These are phyloP conservation scores for Aspergillus indologenus DNA, from an alignment of 495 filamentous ascomycete species.

Conservation along the genomic window DNA sequence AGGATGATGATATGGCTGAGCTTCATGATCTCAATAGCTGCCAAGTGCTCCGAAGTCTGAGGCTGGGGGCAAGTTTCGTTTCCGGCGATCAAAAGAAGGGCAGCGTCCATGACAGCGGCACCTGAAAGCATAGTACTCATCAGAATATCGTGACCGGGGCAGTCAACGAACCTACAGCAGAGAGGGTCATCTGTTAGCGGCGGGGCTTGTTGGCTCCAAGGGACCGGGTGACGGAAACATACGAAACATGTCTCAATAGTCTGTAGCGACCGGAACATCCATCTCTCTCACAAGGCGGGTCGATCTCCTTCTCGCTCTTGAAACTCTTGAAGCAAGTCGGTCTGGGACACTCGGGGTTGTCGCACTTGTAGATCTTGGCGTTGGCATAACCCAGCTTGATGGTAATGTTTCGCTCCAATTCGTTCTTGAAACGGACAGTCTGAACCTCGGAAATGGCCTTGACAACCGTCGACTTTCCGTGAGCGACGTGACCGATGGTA, in stretches of 20 bases:
- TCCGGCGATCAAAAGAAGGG: conserved; percentile 91
- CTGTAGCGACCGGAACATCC: conserved; percentile 83
- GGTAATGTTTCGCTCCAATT: conserved; percentile 96
- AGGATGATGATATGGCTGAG: conserved; percentile 97
- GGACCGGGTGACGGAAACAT: conserved; percentile 35
- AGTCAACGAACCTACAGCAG: conserved; percentile 74
- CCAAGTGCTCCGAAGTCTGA: conserved; percentile 98
- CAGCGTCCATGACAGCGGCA: conserved; percentile 98
- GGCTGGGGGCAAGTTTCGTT: conserved; percentile 99
- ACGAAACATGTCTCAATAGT: conserved; percentile 85
- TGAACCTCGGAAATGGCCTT: conserved; percentile 99
- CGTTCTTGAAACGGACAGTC: conserved; percentile 99
- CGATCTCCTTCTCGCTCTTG: conserved; percentile 97
- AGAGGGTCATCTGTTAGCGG: neutral
- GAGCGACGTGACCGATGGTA: conserved; percentile 97
- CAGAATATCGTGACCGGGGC: conserved; percentile 99
- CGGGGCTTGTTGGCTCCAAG: neutral
- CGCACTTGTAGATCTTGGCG: conserved; percentile 99
- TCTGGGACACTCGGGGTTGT: conserved; percentile 82
- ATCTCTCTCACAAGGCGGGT: conserved; percentile 90
- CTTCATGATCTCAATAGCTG: conserved; percentile 99
- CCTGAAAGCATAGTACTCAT: conserved; percentile 99
- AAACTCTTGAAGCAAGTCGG: conserved; percentile 95
- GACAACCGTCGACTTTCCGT: conserved; percentile 97
- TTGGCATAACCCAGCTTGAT: conserved; percentile 99